Evolutionary conservation across 345 rosid genomes (phyloP).

Genomic region (Melaleuca alternifolia): DNA sequence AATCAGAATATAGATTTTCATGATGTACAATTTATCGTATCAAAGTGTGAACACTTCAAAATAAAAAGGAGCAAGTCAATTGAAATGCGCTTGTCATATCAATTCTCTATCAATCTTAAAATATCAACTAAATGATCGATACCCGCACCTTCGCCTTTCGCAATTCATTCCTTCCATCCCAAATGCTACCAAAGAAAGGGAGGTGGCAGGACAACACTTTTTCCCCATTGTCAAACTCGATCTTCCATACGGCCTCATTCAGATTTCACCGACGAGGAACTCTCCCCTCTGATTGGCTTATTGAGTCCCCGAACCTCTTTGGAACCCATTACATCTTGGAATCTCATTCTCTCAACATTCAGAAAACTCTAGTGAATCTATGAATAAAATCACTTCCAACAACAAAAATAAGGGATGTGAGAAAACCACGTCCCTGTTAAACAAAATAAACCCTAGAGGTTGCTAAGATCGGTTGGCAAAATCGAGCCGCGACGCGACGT

Average conservation of each 20-base stretch:
- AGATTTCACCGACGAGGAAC: too few species aligned
- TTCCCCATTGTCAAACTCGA: neutral
- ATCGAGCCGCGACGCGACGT: neutral
- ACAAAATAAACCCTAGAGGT: neutral
- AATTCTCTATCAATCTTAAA: neutral
- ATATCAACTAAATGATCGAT: neutral
- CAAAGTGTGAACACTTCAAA: neutral
- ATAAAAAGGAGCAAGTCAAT: neutral
- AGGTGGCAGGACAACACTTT: neutral
- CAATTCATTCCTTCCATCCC: neutral
- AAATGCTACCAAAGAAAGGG: neutral
- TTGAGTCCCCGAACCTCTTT: too few species aligned
- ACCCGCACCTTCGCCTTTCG: neutral
- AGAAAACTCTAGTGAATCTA: too few species aligned
- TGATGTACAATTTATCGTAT: neutral
- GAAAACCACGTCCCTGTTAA: neutral
- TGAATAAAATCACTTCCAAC: too few species aligned
- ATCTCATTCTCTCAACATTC: too few species aligned
- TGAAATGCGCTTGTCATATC: neutral
- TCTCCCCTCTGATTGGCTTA: too few species aligned
- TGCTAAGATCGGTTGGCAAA: neutral
- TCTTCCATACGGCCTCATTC: neutral
- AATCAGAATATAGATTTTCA: neutral
- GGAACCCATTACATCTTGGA: too few species aligned
- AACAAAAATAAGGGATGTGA: too few species aligned